Evolutionary conservation across 2,329 filamentous ascomycete genomes (phyloP).

Genomic region (Aspergillus aculeatus): DNA sequence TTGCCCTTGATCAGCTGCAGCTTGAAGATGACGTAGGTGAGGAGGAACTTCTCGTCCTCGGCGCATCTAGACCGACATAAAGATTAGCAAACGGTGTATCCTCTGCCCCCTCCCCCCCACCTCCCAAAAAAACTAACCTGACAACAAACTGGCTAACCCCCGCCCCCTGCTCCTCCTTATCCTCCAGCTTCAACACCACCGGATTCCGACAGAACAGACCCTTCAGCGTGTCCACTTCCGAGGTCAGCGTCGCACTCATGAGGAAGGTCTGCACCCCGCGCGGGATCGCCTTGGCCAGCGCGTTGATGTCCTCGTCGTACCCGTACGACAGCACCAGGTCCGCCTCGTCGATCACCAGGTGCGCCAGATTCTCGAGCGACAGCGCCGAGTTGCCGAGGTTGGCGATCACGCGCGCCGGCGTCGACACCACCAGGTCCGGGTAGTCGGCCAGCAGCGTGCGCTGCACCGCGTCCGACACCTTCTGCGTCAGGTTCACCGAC

Average conservation of each 20-base stretch:
- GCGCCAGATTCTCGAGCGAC: conserved; percentile 67
- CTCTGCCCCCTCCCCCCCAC: no score
- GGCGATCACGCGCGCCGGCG: conserved; percentile 77
- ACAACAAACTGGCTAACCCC: conserved; percentile 85
- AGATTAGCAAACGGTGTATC: conserved; percentile 18
- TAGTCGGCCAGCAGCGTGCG: conserved; percentile 78
- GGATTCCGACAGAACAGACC: conserved; percentile 81
- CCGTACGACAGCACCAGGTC: conserved; percentile 92
- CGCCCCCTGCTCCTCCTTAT: conserved; percentile 72
- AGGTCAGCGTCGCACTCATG: conserved; percentile 88
- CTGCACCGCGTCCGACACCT: conserved; percentile 85
- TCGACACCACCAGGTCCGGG: conserved; percentile 88
- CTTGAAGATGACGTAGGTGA: conserved; percentile 94
- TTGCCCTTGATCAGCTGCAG: conserved; percentile 92
- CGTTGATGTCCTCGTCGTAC: conserved; percentile 85
- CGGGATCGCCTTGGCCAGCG: conserved; percentile 73
- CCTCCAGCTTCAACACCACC: conserved; percentile 75
- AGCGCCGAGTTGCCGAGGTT: conserved; percentile 74
- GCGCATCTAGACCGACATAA: conserved; percentile 58
- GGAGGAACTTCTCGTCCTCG: conserved; percentile 96
- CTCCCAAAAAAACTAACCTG: conserved; percentile 43
- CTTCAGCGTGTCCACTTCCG: conserved; percentile 82
- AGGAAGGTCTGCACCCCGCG: conserved; percentile 86
- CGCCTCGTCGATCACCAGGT: conserved; percentile 89
- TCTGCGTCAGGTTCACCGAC: conserved; percentile 82